These are phyloP conservation scores for Aspergillus nanangensis DNA, from an alignment of 495 filamentous ascomycete genomes.

Conservation along the genomic window DNA sequence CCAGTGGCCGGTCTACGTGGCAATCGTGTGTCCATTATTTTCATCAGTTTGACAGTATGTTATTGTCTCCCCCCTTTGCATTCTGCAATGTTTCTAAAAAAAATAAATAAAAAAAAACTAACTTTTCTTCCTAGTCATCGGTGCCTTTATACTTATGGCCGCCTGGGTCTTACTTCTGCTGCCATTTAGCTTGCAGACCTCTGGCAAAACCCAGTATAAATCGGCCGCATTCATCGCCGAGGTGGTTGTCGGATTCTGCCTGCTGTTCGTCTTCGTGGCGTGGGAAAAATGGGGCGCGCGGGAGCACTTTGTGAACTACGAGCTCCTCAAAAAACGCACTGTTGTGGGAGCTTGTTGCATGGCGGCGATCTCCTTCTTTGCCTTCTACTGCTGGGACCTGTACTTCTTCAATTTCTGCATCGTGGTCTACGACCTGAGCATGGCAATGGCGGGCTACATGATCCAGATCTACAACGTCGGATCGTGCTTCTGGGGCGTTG, in stretches of 20 bases:
- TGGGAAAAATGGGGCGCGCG: constrained; percentile 57
- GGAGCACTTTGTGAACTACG: constrained; percentile 54
- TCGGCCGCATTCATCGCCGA: constrained; percentile 52
- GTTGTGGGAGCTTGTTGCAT: constrained; percentile 60
- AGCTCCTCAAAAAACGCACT: constrained; percentile 59
- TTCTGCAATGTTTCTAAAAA: background rate
- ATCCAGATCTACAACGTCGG: constrained; percentile 65
- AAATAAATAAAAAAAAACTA: background rate
- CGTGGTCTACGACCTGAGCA: constrained; percentile 60
- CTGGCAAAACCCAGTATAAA: constrained; percentile 41
- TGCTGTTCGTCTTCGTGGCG: constrained; percentile 53
- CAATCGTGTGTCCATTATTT: constrained; percentile 50
- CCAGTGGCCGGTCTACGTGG: constrained; percentile 41
- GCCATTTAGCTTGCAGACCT: constrained; percentile 52
- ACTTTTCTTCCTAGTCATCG: constrained; percentile 33
- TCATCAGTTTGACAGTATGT: constrained; percentile 57
- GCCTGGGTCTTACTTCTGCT: constrained; percentile 61
- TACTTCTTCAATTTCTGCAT: constrained; percentile 67
- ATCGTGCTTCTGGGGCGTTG: constrained; percentile 56
- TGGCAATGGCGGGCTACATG: constrained; percentile 59
- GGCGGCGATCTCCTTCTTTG: constrained; percentile 52
- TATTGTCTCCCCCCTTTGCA: background rate
- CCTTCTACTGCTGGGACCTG: constrained; percentile 63
- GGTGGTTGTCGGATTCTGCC: constrained; percentile 51
- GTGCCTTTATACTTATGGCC: constrained; percentile 51